phyloP scores from a whole-genome alignment of 2,329 filamentous ascomycete species.

The Colletotrichum sp. region DNA sequence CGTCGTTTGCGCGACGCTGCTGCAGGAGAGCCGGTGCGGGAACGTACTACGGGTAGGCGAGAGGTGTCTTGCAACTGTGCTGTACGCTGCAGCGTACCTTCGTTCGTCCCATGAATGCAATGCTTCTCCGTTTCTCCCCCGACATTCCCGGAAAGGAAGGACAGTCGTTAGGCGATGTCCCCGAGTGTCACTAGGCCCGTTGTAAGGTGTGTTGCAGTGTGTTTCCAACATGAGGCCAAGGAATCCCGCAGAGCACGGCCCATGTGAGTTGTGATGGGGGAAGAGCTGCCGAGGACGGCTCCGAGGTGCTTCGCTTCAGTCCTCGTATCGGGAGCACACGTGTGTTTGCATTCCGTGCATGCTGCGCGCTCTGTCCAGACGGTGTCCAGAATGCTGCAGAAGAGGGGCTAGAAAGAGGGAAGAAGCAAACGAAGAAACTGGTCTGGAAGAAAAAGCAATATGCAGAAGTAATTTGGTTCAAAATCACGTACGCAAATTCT shows the following conservation, averaged over 20 bases:
- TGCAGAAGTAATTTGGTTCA: not conserved
- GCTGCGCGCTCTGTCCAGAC: not conserved
- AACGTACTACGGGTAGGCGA: not conserved
- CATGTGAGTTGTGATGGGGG: not conserved
- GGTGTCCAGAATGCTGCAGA: not conserved
- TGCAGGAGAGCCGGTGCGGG: not conserved
- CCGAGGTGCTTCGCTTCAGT: not conserved
- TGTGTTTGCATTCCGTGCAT: not conserved
- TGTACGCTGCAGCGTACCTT: not conserved
- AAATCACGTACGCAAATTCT: not conserved
- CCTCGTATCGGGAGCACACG: not conserved
- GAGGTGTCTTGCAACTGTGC: not conserved
- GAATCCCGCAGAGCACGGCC: not conserved
- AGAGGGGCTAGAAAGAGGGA: not conserved
- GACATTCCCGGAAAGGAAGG: not conserved
- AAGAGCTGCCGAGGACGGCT: not conserved
- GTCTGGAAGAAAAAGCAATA: not conserved
- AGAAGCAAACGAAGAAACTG: not conserved
- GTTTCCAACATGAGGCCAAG: constrained; percentile 12
- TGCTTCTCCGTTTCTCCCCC: not conserved
- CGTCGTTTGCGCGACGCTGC: not conserved
- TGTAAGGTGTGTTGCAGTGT: not conserved
- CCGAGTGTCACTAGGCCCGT: not conserved
- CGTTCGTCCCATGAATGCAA: not conserved
- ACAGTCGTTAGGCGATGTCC: not conserved